Percentiles rank a stretch among this genome's conserved stretches.
Conservation (phyloP, 371 early-diverging fungal species). For the Mucor piriformis region DNA sequence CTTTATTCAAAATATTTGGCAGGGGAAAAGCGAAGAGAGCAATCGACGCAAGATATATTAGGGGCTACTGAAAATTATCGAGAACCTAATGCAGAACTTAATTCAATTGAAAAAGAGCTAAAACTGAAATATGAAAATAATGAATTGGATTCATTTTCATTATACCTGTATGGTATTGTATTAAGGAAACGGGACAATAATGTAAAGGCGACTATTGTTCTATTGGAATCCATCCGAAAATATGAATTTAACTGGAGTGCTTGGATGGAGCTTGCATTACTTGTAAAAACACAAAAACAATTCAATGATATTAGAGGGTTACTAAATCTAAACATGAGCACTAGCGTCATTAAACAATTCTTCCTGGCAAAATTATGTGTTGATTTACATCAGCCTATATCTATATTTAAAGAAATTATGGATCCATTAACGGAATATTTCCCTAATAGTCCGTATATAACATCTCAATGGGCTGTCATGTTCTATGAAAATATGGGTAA, state of each 20-base stretch:
- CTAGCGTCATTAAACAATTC: slow-evolving; percentile 61
- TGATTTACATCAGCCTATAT: slow-evolving; percentile 36
- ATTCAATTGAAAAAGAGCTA: slow-evolving; percentile 53
- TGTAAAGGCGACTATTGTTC: slow-evolving; percentile 55
- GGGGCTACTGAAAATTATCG: slow-evolving; percentile 51
- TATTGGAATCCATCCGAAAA: slow-evolving; percentile 66
- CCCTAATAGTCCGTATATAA: slow-evolving; percentile 65
- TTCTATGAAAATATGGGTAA: slow-evolving; percentile 44
- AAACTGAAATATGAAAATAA: slow-evolving; percentile 37
- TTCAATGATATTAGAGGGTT: slow-evolving; percentile 28
- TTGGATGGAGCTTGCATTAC: slow-evolving; percentile 78
- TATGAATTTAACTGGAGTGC: slow-evolving; percentile 91
- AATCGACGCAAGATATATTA: slow-evolving; percentile 59
- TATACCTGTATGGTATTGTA: slow-evolving; percentile 71
- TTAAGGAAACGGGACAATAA: slow-evolving; percentile 48
- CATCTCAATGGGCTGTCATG: slow-evolving; percentile 61
- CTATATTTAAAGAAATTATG: slow-evolving; percentile 29
- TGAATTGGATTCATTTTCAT: slow-evolving; percentile 66
- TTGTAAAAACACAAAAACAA: slow-evolving; percentile 42
- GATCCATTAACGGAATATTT: slow-evolving; percentile 36
- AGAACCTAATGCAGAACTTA: slow-evolving; percentile 54
- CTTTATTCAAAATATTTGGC: slow-evolving; percentile 73
- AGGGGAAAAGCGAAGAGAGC: slow-evolving; percentile 66
- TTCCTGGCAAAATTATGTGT: slow-evolving; percentile 60
- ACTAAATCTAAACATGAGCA: slow-evolving; percentile 30